Evolutionary conservation across 495 filamentous ascomycete genomes (phyloP).

Genomic region (Clohesyomyces aquaticus): DNA sequence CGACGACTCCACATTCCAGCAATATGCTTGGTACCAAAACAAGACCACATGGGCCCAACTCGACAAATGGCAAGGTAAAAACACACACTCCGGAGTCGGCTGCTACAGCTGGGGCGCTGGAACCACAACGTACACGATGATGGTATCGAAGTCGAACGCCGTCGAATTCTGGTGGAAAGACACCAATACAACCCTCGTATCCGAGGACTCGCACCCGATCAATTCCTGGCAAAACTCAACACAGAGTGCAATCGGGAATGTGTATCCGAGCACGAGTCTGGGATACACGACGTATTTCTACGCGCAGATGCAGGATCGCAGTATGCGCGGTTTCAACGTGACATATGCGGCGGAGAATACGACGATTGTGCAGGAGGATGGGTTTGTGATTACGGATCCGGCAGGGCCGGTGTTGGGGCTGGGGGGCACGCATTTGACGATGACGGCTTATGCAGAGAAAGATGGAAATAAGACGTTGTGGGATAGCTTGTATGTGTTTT

Average conservation of each 20-base stretch:
- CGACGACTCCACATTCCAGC: constrained; percentile 44
- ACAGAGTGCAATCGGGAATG: constrained; percentile 19
- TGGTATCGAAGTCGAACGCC: constrained; percentile 31
- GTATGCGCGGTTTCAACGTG: constrained; percentile 39
- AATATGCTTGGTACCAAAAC: constrained; percentile 43
- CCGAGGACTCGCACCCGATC: constrained; percentile 25
- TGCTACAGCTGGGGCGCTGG: constrained; percentile 42
- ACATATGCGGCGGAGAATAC: constrained; percentile 39
- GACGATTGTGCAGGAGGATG: constrained; percentile 20
- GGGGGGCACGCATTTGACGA: constrained; percentile 39
- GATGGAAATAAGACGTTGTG: constrained; percentile 7
- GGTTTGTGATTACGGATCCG: constrained; percentile 25
- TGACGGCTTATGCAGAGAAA: constrained; percentile 28
- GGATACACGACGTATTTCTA: constrained; percentile 44
- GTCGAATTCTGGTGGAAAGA: constrained; percentile 42
- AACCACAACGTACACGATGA: constrained; percentile 37
- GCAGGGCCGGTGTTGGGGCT: constrained; percentile 29
- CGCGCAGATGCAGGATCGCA: constrained; percentile 28
- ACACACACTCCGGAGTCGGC: constrained; percentile 47
- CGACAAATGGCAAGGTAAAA: constrained; percentile 38
- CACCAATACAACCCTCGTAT: constrained; percentile 29
- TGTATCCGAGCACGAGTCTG: constrained; percentile 33
- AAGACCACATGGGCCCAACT: constrained; percentile 37
- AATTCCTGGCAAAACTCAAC: constrained; percentile 36
- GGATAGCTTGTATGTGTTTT: constrained; percentile 38